Evolutionary conservation across 306 rosid species (phyloP).

Genomic region (Herpetospermum pedunculosum): DNA sequence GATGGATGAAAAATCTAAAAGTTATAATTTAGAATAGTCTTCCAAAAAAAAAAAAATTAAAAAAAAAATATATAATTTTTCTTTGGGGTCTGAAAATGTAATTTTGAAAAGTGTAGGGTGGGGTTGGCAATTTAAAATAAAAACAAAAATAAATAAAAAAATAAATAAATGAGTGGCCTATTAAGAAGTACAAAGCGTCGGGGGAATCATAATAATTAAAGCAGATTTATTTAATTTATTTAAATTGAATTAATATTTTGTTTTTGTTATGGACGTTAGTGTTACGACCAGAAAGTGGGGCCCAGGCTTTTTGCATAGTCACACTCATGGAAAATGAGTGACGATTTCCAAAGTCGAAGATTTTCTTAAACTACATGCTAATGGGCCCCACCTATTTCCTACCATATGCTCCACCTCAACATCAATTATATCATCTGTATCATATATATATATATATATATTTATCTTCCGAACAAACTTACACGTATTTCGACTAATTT

Average conservation of each 20-base stretch:
- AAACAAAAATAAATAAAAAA: not conserved
- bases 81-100: too few species aligned
- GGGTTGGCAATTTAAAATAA: too few species aligned
- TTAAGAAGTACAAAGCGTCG: not conserved
- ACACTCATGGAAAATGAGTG: not conserved
- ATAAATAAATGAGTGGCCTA: not conserved
- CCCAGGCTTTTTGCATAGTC: not conserved
- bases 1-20: too few species aligned
- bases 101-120: too few species aligned
- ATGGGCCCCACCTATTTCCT: not conserved
- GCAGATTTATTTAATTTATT: too few species aligned
- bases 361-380: not conserved
- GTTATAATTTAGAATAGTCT: too few species aligned
- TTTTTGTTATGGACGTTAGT: constrained; percentile 2
- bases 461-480: too few species aligned
- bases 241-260: not conserved
- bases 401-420: not conserved
- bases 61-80: too few species aligned
- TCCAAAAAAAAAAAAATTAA: too few species aligned
- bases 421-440: not conserved
- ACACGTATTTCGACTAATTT: too few species aligned
- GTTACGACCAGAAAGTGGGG: not conserved
- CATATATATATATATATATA: too few species aligned
- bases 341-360: not conserved
- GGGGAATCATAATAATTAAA: not conserved